A percentile compares a stretch with the other conserved stretches of the same genome.
Conservation (phyloP, 352 stramenopile genomes). For the Pythium grandisporangium region DNA sequence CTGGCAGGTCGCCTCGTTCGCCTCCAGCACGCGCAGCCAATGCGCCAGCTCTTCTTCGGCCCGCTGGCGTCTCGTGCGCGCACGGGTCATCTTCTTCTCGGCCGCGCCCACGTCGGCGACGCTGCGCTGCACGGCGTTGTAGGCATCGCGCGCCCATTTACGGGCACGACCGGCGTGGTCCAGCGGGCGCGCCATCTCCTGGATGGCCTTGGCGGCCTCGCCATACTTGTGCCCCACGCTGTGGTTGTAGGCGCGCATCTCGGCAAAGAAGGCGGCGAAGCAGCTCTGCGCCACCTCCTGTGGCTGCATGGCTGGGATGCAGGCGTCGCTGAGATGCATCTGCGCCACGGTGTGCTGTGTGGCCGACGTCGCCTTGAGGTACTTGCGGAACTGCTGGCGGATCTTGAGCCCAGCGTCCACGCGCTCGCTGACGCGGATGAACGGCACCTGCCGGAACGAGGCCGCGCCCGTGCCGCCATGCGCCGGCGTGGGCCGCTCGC, state of each 20-base stretch:
- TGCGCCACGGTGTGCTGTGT: constrained; percentile 78
- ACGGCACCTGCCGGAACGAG: constrained; percentile 74
- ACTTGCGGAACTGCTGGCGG: constrained; percentile 78
- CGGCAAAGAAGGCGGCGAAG: constrained; percentile 67
- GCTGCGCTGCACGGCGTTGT: constrained; percentile 74
- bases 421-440: constrained; percentile 67
- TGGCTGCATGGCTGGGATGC: constrained; percentile 60
- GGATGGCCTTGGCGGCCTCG: constrained; percentile 62
- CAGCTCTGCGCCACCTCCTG: constrained; percentile 76
- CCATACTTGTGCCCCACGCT: constrained; percentile 66
- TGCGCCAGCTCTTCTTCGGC: constrained; percentile 63
- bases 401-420: constrained; percentile 76
- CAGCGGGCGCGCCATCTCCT: constrained; percentile 70
- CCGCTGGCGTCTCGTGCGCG: constrained; percentile 40
- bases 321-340: constrained; percentile 72
- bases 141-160: constrained; percentile 69
- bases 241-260: constrained; percentile 78
- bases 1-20: constrained; percentile 75
- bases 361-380: constrained; percentile 62
- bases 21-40: constrained; percentile 64
- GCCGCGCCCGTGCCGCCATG: constrained; percentile 39
- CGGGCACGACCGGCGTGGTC: constrained; percentile 62
- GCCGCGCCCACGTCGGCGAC: constrained; percentile 58
- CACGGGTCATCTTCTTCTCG: constrained; percentile 78
- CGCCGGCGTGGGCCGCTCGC: constrained; percentile 49